A percentile compares a stretch with the other conserved stretches of the same genome.
Conservation (phyloP, 139 green algal genomes). For the Coelastrella sp. region DNA sequence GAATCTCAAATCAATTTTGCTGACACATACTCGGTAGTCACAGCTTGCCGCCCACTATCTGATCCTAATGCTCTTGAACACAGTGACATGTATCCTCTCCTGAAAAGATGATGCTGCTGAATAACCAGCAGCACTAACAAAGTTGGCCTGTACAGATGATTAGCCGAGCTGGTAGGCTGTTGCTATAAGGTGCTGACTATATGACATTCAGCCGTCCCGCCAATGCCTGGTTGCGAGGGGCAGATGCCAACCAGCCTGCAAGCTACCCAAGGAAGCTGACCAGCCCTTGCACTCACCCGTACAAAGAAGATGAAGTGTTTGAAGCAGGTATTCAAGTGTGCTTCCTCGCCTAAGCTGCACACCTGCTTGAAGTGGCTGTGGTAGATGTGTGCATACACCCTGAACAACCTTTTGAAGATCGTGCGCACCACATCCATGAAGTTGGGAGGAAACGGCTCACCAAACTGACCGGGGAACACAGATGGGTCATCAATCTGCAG, state of each 20-base stretch:
- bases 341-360: conserved; percentile 82
- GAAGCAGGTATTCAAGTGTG: conserved; percentile 99
- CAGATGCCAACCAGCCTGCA: neutral
- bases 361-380: conserved; percentile 95
- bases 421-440: conserved; percentile 91
- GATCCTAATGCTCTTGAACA: too few relatives aligned
- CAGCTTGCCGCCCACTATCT: too few relatives aligned
- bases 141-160: too few relatives aligned
- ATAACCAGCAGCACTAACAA: too few relatives aligned
- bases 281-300: conserved; percentile 55
- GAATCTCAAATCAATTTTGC: too few relatives aligned
- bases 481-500: conserved; percentile 87
- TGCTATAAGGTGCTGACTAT: too few relatives aligned
- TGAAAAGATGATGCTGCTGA: too few relatives aligned
- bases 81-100: too few relatives aligned
- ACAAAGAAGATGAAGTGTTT: conserved; percentile 99
- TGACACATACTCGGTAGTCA: too few relatives aligned
- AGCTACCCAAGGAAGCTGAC: neutral
- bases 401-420: conserved; percentile 98
- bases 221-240: neutral
- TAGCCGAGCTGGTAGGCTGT: too few relatives aligned
- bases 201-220: neutral
- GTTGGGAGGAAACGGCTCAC: conserved; percentile 86
- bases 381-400: conserved; percentile 99
- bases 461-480: conserved; percentile 93